phyloP scores from a whole-genome alignment of 75 land plant species.

The Larix kaempferi region DNA sequence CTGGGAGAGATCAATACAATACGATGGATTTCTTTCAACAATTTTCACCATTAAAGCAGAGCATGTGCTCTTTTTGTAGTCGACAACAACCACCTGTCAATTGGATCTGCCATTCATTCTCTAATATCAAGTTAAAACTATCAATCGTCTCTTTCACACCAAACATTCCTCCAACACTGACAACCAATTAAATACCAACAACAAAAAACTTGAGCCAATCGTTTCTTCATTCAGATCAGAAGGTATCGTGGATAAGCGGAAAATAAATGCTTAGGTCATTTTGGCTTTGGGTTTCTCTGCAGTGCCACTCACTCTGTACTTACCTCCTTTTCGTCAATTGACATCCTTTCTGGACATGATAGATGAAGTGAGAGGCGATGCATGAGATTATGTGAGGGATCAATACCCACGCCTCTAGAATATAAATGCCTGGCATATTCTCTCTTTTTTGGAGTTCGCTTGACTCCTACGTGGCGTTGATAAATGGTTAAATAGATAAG shows the following conservation, averaged over 20 bases:
- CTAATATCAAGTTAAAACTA: not conserved
- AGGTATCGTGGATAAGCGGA: too few species aligned
- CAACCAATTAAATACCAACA: not conserved
- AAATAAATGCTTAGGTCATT: not conserved
- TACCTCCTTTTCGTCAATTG: slow-evolving; percentile 2
- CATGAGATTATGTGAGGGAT: not conserved
- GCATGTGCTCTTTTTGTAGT: too few species aligned
- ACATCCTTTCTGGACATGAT: not conserved
- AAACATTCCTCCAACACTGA: not conserved
- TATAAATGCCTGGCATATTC: not conserved
- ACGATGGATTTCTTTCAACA: too few species aligned
- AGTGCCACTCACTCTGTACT: not conserved
- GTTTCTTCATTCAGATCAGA: not conserved
- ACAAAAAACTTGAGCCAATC: not conserved
- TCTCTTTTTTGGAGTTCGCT: not conserved
- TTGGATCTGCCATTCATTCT: not conserved
- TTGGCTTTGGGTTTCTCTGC: slow-evolving; percentile 4
- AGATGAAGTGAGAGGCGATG: not conserved
- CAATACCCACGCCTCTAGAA: not conserved
- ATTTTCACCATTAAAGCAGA: too few species aligned
- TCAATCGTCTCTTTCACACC: not conserved
- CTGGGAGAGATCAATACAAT: too few species aligned
- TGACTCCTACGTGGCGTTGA: not conserved
- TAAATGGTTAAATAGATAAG: too few species aligned
- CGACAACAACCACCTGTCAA: too few species aligned